A percentile compares a stretch with the other conserved stretches of the same genome.
These are phyloP conservation scores for Apiospora hydei DNA, from an alignment of 2,329 filamentous ascomycete species.

Conservation along the genomic window DNA sequence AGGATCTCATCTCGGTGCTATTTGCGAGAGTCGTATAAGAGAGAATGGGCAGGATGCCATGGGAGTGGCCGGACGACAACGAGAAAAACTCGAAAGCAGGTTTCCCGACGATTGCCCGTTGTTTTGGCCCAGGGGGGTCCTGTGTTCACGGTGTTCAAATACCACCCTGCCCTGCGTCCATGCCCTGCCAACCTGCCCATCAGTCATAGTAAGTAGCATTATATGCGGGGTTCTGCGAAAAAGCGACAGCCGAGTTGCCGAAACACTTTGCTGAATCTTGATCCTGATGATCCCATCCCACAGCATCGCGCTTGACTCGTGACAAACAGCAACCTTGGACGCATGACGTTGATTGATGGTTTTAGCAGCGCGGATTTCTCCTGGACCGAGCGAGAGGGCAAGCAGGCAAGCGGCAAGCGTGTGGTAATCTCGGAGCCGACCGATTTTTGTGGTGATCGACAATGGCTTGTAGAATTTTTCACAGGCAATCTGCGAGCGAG, in stretches of 20 bases:
- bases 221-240: not conserved
- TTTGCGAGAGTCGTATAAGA: not conserved
- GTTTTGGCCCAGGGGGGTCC: constrained; percentile 4
- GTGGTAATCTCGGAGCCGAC: not conserved
- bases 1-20: constrained; percentile 21
- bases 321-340: not conserved
- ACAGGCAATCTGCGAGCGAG: not conserved
- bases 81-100: constrained; percentile 2
- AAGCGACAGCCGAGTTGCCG: constrained; percentile 6
- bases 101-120: not conserved
- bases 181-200: not conserved
- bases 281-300: not conserved
- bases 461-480: not conserved
- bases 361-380: not conserved
- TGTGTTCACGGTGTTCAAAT: not conserved
- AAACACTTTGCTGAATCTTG: not conserved
- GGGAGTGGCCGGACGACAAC: not conserved
- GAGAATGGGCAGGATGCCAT: not conserved
- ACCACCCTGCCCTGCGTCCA: not conserved
- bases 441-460: not conserved
- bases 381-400: not conserved
- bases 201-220: not conserved
- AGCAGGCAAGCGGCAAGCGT: no score
- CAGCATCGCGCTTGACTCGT: not conserved
- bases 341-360: constrained; percentile 8